A percentile compares a stretch with the other conserved stretches of the same genome.
These are phyloP conservation scores for Monosporascus sp. DNA, from an alignment of 2,329 filamentous ascomycete genomes.

Conservation along the genomic window DNA sequence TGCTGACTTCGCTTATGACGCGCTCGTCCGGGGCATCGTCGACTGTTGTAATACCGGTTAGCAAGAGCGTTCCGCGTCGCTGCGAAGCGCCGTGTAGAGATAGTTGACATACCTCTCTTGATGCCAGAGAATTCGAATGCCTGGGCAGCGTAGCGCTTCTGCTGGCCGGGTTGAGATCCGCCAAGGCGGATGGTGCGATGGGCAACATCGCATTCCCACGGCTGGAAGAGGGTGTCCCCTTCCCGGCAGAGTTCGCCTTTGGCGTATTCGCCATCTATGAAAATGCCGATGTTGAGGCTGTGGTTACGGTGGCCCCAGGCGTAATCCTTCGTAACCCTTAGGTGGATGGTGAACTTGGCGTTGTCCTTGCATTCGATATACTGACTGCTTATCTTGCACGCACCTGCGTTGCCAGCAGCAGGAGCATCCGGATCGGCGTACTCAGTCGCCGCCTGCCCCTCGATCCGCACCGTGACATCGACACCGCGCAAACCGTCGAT, in stretches of 20 bases:
- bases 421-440: slow-evolving; percentile 11
- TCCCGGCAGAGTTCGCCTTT: slow-evolving; percentile 5
- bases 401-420: not conserved
- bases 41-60: slow-evolving; percentile 2
- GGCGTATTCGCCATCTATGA: slow-evolving; percentile 14
- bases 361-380: slow-evolving; percentile 18
- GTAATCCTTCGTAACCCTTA: slow-evolving; percentile 7
- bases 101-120: slow-evolving; percentile 7
- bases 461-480: slow-evolving; percentile 16
- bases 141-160: not conserved
- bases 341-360: slow-evolving; percentile 11
- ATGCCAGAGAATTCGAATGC: slow-evolving; percentile 7
- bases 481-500: slow-evolving; percentile 15
- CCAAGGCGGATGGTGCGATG: not conserved
- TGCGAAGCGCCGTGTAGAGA: not conserved
- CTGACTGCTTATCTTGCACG: not conserved
- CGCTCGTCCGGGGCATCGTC: slow-evolving; percentile 4
- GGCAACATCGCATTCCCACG: not conserved
- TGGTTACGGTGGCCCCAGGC: slow-evolving; percentile 5
- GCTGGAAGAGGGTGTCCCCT: not conserved
- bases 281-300: slow-evolving; percentile 8
- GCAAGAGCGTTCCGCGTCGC: too few relatives aligned
- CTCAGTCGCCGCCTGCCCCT: slow-evolving; percentile 13
- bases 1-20: slow-evolving; percentile 1
- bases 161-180: not conserved